Evolutionary conservation across 495 filamentous ascomycete species (phyloP).

Genomic region (Aspergillus avenaceus): DNA sequence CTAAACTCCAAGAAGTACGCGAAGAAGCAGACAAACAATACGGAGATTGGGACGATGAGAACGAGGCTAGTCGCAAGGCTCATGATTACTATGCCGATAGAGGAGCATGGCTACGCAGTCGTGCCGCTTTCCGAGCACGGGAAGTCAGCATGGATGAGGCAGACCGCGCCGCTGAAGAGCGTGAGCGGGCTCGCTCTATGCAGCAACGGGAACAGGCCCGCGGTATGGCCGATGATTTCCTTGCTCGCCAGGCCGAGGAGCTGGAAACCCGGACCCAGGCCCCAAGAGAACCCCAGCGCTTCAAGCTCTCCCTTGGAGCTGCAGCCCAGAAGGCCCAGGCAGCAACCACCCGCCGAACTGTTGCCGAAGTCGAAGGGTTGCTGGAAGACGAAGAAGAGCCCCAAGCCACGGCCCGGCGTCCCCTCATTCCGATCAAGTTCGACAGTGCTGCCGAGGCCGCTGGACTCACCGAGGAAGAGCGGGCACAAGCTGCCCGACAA

Average conservation of each 20-base stretch:
- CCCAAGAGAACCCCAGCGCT: constrained; percentile 72
- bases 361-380: constrained; percentile 89
- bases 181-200: constrained; percentile 63
- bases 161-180: constrained; percentile 73
- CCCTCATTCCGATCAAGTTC: constrained; percentile 88
- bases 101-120: constrained; percentile 78
- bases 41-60: constrained; percentile 84
- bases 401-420: constrained; percentile 66
- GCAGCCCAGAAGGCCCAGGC: constrained; percentile 78
- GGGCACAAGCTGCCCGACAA: constrained; percentile 70
- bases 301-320: constrained; percentile 90
- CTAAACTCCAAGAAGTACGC: constrained; percentile 50
- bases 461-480: constrained; percentile 77
- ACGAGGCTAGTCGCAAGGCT: constrained; percentile 64
- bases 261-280: constrained; percentile 56
- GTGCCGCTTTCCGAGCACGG: constrained; percentile 63
- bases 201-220: constrained; percentile 74
- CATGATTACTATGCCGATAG: constrained; percentile 86
- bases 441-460: constrained; percentile 67
- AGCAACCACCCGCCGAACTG: constrained; percentile 69
- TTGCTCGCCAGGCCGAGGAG: constrained; percentile 83
- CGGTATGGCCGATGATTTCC: constrained; percentile 89
- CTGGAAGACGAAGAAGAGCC: constrained; percentile 90
- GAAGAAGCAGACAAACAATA: constrained; percentile 71
- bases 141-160: constrained; percentile 75